Evolutionary conservation across 2,329 filamentous ascomycete genomes (phyloP).

Genomic region (Trichoderma afroharzianum): DNA sequence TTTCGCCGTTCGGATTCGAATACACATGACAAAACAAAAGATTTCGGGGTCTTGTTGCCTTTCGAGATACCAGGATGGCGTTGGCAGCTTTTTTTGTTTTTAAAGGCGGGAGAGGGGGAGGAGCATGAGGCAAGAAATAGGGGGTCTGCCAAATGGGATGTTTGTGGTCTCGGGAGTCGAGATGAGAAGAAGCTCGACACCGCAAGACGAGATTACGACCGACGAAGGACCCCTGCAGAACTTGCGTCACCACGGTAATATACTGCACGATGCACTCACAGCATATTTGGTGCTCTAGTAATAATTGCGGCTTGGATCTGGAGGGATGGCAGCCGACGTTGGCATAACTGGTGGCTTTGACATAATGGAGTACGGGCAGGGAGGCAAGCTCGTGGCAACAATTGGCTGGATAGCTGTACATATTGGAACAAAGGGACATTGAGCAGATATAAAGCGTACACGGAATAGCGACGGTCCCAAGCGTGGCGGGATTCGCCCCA

Average conservation of each 20-base stretch:
- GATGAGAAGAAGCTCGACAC: not conserved
- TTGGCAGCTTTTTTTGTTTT: slow-evolving; percentile 31
- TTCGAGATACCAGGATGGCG: slow-evolving; percentile 40
- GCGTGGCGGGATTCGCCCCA: not conserved
- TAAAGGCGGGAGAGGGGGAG: not conserved
- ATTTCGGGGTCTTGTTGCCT: slow-evolving; percentile 28
- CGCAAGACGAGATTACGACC: not conserved
- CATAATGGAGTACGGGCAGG: not conserved
- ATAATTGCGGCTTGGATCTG: slow-evolving; percentile 9
- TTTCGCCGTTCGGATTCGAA: slow-evolving; percentile 25
- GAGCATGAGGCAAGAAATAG: slow-evolving; percentile 1
- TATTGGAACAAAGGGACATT: slow-evolving; percentile 2
- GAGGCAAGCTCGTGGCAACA: not conserved
- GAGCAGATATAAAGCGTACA: slow-evolving; percentile 11
- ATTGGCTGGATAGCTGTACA: slow-evolving; percentile 16
- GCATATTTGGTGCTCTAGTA: not conserved
- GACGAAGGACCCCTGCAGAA: not conserved
- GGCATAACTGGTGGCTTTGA: slow-evolving; percentile 7
- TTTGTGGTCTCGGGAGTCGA: not conserved
- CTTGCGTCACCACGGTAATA: not conserved
- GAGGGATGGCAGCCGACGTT: not conserved
- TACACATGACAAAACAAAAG: slow-evolving; percentile 12
- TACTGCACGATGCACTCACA: not conserved
- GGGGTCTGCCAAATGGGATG: not conserved
- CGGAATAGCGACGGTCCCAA: not conserved